Base-by-base conservation (phyloP, 176 grass and related monocot species). In the Ensete glaucum region DNA sequence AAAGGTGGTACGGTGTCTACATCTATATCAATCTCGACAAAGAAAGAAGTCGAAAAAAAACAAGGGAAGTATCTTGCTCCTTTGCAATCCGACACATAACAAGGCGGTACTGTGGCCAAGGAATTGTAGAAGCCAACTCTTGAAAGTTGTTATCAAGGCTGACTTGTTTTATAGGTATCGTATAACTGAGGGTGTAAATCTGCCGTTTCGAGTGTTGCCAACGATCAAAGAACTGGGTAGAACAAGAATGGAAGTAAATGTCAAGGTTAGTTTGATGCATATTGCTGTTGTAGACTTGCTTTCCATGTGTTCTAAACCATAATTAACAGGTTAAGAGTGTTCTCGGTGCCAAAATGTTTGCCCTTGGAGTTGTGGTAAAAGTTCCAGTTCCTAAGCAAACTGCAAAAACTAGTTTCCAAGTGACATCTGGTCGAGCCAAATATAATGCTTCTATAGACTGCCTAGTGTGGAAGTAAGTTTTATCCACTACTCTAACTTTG, bases 211-310 rank as follows among this genome's bases (percentile, higher is more conserved):
- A 57, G 95, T 99, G 71, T 82, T 99, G 22, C 95, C 91, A 51
- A 99, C 95, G 34, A 91, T 99, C 67, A 99, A 99, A 78, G 95
- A 99, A 85, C 91, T 99, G 86, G 95, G 95, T n/a, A 82, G 95
- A 85, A 99, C 95, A 76, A 88, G 90, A 50, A 87, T 99, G 86
- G 95, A 99, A 83, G 90, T 99, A 79, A 99, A 99, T 72, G 88
- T 99, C 50, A 99, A 99, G 84, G 95, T 94, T 78, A 77, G 88
- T 82, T 54, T 81, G 13, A 8, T 50, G 29, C 3, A 11, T 17
- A 10, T 63, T 73, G 1, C 22, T 12, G 69, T 13, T 13, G 12
- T 24, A 49, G 17, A 64, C 49, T 14, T 3, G 13, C 14, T 24
- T 53, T 73, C 11, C 34, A 64, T 29, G n/a, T 80, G 19, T 52